Base-by-base conservation (phyloP, 192 early-diverging fungal genomes). In the Entomortierella parvispora region DNA sequence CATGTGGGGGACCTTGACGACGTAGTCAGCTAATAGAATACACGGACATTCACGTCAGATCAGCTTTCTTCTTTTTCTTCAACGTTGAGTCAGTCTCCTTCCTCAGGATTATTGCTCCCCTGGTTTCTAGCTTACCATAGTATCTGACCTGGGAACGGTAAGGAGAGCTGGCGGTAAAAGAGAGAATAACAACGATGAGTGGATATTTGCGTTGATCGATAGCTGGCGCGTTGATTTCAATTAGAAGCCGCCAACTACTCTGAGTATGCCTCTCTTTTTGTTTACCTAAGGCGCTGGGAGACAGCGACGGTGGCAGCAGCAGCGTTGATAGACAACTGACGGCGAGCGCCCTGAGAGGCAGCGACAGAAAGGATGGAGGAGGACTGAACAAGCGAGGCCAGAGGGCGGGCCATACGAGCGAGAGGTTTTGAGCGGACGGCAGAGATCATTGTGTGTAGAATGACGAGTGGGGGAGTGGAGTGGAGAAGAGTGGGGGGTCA, bases 1-100 rank as follows among this genome's bases (percentile, higher is more conserved):
- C 94, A 99, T 95, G 44, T 92, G 90, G 57, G 98, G 98, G 22
- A 93, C 92, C 85, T 96, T 92, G 83, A 99, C 88, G 69, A 93
- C 80, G 74, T 94, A 93, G 62, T 93, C 93, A 60, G 92, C 93
- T 88, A 60, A 33, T 15, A n/a, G 18, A 29, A 17, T 11, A 40
- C 26, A 34, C 22, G 17, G 28, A 18, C 12, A 18, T 57, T 40
- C 2, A 20, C 20, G 33, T 5, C 20, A n/a, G 18, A 40, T 23
- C 12, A 57, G 18, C 6, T 29, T 17, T 29, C 18, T 33, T 17
- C 26, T 54, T 28, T 29, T 54, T 0, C 25, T 54, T 18, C 44
- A 17, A 11, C 14, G 44, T 45, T 17, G 44, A 45, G n/a, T 45
- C n/a, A n/a, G n/a, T n/a, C n/a, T n/a, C n/a, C n/a, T n/a, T n/a